A percentile compares a stretch with the other conserved stretches of the same genome.
phyloP scores from a whole-genome alignment of 129 eudicot genomes.

The Artemisia tridentata region DNA sequence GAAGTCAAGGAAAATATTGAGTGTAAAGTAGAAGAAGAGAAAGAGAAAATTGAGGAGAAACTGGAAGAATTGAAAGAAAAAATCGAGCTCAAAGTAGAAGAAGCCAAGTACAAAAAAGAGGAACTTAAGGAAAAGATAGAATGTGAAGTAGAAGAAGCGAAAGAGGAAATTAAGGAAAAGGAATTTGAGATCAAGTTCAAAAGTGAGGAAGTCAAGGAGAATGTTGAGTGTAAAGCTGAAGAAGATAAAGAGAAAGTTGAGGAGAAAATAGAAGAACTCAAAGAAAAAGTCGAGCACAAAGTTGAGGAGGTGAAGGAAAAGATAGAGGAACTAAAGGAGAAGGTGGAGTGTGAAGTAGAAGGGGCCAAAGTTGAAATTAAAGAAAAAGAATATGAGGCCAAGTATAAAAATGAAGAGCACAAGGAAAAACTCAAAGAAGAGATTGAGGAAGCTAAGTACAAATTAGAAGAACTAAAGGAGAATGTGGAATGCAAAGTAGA shows the following conservation, averaged over 20 bases:
- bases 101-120: constrained; percentile 9
- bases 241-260: constrained; percentile 28
- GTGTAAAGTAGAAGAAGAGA: constrained; percentile 21
- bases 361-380: constrained; percentile 24
- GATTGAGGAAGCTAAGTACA: constrained; percentile 26
- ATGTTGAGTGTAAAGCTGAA: constrained; percentile 19
- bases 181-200: constrained; percentile 19
- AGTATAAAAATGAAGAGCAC: constrained; percentile 25
- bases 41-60: constrained; percentile 20
- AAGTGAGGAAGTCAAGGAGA: constrained; percentile 20
- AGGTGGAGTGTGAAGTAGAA: constrained; percentile 28
- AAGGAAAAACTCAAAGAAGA: constrained; percentile 27
- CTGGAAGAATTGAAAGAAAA: constrained; percentile 18
- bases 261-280: constrained; percentile 21
- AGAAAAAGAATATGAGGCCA: constrained; percentile 27
- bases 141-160: constrained; percentile 8
- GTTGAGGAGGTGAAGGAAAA: constrained; percentile 12
- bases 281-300: constrained; percentile 23
- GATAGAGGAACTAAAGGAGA: constrained; percentile 26
- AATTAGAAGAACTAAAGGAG: constrained; percentile 21
- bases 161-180: constrained; percentile 6
- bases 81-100: neutral
- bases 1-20: constrained; percentile 25
- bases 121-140: constrained; percentile 10
- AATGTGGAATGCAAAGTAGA: constrained; percentile 25